These are phyloP conservation scores for Suhomyces maxii DNA, from an alignment of 1,139 yeast species.

Conservation along the genomic window DNA sequence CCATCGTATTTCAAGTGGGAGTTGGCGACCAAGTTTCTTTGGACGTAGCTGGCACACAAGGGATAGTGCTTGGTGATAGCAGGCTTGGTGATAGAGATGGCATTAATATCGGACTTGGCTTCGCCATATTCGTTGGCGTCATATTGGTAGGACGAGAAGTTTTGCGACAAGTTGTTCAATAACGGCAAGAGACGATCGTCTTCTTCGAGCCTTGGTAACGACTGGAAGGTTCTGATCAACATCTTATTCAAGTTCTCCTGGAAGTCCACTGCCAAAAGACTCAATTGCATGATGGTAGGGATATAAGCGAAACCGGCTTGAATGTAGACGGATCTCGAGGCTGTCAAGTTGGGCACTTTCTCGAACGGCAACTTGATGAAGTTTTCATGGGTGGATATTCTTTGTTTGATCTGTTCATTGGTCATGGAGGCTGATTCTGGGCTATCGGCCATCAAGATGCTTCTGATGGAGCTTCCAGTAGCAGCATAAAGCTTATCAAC, in stretches of 20 bases:
- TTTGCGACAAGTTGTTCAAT: conserved; percentile 72
- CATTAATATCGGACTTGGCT: conserved; percentile 55
- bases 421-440: conserved; percentile 29
- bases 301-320: conserved; percentile 76
- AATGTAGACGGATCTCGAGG: conserved; percentile 66
- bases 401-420: conserved; percentile 44
- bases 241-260: conserved; percentile 51
- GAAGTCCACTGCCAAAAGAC: conserved; percentile 68
- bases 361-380: conserved; percentile 87
- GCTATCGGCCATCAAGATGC: conserved; percentile 28
- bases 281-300: conserved; percentile 78
- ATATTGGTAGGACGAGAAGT: conserved; percentile 64
- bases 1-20: conserved; percentile 81
- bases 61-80: conserved; percentile 71
- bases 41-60: conserved; percentile 72
- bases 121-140: conserved; percentile 32
- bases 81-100: conserved; percentile 58
- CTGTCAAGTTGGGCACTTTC: conserved; percentile 72
- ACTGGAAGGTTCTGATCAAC: conserved; percentile 68
- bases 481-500: conserved; percentile 57
- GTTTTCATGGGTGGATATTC: conserved; percentile 51
- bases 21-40: conserved; percentile 55
- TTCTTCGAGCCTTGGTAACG: conserved; percentile 84
- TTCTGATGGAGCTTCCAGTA: conserved; percentile 38
- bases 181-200: conserved; percentile 88